phyloP scores from a whole-genome alignment of 2,329 filamentous ascomycete species.

The Fusarium solani-melongenae region DNA sequence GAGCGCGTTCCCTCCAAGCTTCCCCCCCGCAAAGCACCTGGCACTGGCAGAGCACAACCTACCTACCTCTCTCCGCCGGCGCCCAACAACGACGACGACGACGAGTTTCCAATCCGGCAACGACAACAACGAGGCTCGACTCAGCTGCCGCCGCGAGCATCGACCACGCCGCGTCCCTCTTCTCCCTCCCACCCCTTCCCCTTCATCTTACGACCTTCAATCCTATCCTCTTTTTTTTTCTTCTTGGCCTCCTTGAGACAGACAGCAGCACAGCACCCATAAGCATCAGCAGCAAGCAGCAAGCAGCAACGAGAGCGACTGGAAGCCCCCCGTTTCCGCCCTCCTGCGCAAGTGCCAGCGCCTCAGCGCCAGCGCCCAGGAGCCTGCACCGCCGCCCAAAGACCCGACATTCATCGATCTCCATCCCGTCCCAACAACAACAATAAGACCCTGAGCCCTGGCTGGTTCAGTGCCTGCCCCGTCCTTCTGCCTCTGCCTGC shows the following conservation, averaged over 20 bases:
- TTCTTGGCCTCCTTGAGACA: slow-evolving; percentile 9
- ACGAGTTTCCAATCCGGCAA: slow-evolving; percentile 34
- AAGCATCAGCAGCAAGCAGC: slow-evolving; percentile 1
- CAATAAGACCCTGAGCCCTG: slow-evolving; percentile 40
- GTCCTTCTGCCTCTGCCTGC: slow-evolving; percentile 23
- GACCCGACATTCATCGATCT: not conserved
- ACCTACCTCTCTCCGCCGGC: slow-evolving; percentile 28
- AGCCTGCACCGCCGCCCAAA: slow-evolving; percentile 32
- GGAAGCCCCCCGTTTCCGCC: slow-evolving; percentile 20
- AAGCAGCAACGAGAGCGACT: slow-evolving; percentile 34
- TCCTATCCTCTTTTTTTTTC: slow-evolving; percentile 10
- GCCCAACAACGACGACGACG: slow-evolving; percentile 40
- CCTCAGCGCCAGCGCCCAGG: slow-evolving; percentile 36
- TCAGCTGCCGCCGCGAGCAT: slow-evolving; percentile 38
- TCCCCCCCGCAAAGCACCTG: slow-evolving; percentile 38
- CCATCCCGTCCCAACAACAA: slow-evolving; percentile 31
- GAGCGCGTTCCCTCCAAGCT: slow-evolving; percentile 36
- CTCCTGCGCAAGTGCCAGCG: slow-evolving; percentile 38
- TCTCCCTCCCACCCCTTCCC: slow-evolving; percentile 7
- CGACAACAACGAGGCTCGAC: slow-evolving; percentile 41
- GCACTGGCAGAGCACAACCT: slow-evolving; percentile 32
- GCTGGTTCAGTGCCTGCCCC: slow-evolving; percentile 45
- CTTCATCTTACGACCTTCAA: slow-evolving; percentile 14
- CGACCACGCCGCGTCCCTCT: slow-evolving; percentile 35
- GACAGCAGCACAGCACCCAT: not conserved